Evolutionary conservation across 2,329 filamentous ascomycete species (phyloP), one percentile per base, ranked within the genome.

Genomic region (Ophiostoma montium): DNA sequence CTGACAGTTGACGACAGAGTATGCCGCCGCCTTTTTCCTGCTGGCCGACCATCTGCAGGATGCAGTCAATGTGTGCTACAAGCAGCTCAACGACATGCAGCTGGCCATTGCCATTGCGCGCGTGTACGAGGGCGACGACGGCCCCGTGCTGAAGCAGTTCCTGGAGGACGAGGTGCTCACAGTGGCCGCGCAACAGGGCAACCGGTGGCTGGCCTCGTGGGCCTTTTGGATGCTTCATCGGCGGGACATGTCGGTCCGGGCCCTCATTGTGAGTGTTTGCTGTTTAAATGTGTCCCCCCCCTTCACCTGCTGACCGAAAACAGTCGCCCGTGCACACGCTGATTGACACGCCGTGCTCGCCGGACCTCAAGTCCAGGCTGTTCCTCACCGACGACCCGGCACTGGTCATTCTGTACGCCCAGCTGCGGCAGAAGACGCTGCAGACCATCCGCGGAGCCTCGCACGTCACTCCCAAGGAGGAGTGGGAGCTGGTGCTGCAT

Each of bases 171-270:
- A 83, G 53, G 77, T 96, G 2, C 70, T 96, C 0, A 76, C 80
- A 0, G 67, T 85, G 53, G 92, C 92, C 16, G 80, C 84, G 0
- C 74, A 80, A 36, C 81, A 90, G 54, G 87, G 87, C 2, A 90
- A 98, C 60, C 76, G 90, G 50, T 98, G 92, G 90, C 76, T 95
- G 51, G 86, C 89, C 11, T 92, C 85, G 0, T 98, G 92, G 92
- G 86, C 86, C 2, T 95, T 95, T 61, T 94, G 87, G 83, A 86
- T 95, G 74, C 72, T 96, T 5, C 80, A 80, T 35, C 76, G 84
- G 54, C 78, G 82, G 52, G 85, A 94, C 56, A 84, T 88, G 71
- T 85, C 90, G 6, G 87, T 95, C 7, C 78, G 86, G 47, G 80
- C 84, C 7, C 70, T 98, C 3, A 83, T 94, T 57, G 83, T 87